Base-by-base conservation (phyloP, 495 filamentous ascomycete genomes). In the Aspergillus diversus region DNA sequence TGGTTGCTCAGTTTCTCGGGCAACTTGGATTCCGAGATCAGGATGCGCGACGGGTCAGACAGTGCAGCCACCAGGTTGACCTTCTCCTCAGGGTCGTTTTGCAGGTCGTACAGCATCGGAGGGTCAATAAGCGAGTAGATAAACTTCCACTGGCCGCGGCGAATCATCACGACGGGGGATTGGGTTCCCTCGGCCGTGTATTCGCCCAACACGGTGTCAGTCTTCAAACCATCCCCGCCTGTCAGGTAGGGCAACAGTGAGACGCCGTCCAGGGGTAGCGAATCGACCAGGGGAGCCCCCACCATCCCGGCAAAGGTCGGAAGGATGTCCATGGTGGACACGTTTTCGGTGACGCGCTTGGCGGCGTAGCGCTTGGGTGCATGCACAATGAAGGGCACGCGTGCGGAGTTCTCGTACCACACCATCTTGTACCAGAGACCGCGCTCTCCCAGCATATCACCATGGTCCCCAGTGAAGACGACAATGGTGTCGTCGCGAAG, bases 371-470 rank as follows among this genome's bases (percentile, higher is more conserved):
- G 76, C 61, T 84, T 77, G 6, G 92, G 92, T 58, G 91, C 83
- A 61, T 88, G 87, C 63, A 95, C 79, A 57, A 97, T 77, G 61
- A 97, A 84, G 4, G 92, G 92, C 7, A 97, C 92, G 7, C 92
- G 89, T 33, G 89, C 89, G 7, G 90, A 93, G 33, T 86, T 85
- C 80, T 96, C 92, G 68, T 90, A 94, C 81, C 91, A 96, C 63
- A 81, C 88, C 92, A 96, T 96, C 81, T 96, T 96, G 81, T 96
- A 97, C 92, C 92, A 97, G 42, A 97, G 75, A 0, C 90, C 90
- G 31, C 92, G 84, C 76, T 97, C 92, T 39, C 92, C 92, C 8
- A 97, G 85, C 92, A 96, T 96, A 71, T 97, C 92, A 57, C 92
- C 92, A 72, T 97, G 92, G 67, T 97, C 92, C 53, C 92, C 90